phyloP scores from a whole-genome alignment of 202 grass and related monocot species.

The Panicum virgatum region DNA sequence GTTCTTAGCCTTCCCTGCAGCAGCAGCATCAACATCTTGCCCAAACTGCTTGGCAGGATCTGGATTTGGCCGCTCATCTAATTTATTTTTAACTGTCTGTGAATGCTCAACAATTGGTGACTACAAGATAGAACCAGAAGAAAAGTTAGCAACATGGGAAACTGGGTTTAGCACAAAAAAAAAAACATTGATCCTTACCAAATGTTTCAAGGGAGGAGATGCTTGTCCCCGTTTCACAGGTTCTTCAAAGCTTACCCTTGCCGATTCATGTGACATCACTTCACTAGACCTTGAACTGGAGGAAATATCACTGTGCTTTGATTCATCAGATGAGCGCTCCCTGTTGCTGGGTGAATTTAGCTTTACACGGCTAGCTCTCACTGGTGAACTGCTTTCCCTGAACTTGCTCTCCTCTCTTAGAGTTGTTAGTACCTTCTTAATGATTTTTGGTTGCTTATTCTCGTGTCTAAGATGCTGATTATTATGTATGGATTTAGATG shows the following conservation, averaged over 20 bases:
- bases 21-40: conserved; percentile 37
- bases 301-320: conserved; percentile 64
- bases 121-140: conserved; percentile 53
- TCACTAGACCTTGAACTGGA: conserved; percentile 78
- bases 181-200: conserved; percentile 56
- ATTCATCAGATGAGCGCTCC: conserved; percentile 53
- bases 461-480: conserved; percentile 52
- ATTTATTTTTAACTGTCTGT: conserved; percentile 48
- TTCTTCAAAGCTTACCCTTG: conserved; percentile 58
- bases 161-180: conserved; percentile 27
- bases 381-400: conserved; percentile 74
- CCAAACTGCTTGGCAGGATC: conserved; percentile 52
- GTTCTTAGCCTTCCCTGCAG: conserved; percentile 49
- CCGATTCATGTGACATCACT: conserved; percentile 50
- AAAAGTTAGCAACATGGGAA: conserved; percentile 38
- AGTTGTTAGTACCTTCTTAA: conserved; percentile 68
- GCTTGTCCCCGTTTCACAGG: conserved; percentile 52
- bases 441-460: conserved; percentile 65
- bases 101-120: conserved; percentile 74
- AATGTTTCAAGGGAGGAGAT: conserved; percentile 57
- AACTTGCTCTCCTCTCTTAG: conserved; percentile 67
- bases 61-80: conserved; percentile 38
- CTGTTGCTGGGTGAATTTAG: conserved; percentile 57
- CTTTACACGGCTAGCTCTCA: conserved; percentile 60
- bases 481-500: conserved; percentile 50